phyloP scores from a whole-genome alignment of 371 early-diverging fungal genomes.

The Coemansia sp. region DNA sequence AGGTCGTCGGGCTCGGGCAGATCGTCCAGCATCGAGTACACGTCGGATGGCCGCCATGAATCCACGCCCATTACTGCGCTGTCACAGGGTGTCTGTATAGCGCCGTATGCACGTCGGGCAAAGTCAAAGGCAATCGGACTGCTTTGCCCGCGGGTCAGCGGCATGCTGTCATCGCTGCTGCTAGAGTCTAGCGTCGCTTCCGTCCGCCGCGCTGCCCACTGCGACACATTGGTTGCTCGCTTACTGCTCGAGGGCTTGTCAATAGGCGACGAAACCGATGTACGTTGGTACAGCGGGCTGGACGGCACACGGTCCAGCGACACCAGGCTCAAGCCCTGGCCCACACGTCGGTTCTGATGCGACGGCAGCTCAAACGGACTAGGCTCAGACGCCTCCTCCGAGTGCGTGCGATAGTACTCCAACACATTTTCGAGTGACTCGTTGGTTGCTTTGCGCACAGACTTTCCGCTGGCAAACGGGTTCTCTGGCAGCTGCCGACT shows the following conservation, averaged over 20 bases:
- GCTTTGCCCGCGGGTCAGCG: background rate
- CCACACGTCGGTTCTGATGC: slow-evolving; percentile 9
- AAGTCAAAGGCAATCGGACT: slow-evolving; percentile 1
- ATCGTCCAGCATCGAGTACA: slow-evolving; percentile 27
- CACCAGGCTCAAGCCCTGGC: slow-evolving; percentile 22
- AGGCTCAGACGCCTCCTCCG: background rate
- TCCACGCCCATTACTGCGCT: background rate
- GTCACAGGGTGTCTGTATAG: background rate
- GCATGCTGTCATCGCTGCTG: slow-evolving; percentile 1
- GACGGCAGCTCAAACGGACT: slow-evolving; percentile 10
- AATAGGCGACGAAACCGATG: slow-evolving; percentile 38
- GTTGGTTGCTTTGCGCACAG: slow-evolving; percentile 36
- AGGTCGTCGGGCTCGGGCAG: slow-evolving; percentile 41
- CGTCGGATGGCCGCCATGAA: slow-evolving; percentile 9
- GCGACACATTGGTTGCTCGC: background rate
- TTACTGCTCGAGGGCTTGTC: slow-evolving; percentile 16
- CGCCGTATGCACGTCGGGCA: background rate
- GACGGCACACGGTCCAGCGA: slow-evolving; percentile 16
- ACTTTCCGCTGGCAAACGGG: slow-evolving; percentile 1
- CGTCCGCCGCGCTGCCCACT: background rate
- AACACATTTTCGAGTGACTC: slow-evolving; percentile 47
- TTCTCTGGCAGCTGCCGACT: background rate
- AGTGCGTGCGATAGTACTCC: slow-evolving; percentile 41
- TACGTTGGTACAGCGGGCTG: slow-evolving; percentile 32
- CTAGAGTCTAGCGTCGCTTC: no score